Conservation (phyloP, 345 rosid species). For the Cardiospermum halicacabum region DNA sequence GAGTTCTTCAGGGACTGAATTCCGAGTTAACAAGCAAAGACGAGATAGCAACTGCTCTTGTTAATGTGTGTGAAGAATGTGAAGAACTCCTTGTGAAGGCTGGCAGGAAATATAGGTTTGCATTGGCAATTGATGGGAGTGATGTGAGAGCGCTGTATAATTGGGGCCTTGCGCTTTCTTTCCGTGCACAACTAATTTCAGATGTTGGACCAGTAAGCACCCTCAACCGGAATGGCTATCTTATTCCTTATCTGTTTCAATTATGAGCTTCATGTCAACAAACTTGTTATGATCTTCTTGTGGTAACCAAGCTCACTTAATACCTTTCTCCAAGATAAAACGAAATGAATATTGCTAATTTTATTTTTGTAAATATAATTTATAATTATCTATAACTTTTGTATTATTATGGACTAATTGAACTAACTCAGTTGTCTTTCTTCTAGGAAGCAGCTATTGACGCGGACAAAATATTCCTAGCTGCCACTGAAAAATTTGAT, state of each 20-base stretch:
- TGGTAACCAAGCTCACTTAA: neutral
- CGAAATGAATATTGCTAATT: no score
- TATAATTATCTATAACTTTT: neutral
- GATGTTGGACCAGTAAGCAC: conserved; percentile 71
- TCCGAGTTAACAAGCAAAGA: conserved; percentile 27
- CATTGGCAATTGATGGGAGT: conserved; percentile 56
- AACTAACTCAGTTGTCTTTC: neutral
- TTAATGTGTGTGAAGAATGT: conserved; percentile 57
- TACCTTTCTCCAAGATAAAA: neutral
- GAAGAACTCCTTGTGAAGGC: conserved; percentile 67
- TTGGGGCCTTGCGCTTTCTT: conserved; percentile 76
- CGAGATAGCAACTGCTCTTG: conserved; percentile 38
- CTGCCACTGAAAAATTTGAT: conserved; percentile 67
- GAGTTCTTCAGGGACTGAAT: conserved; percentile 25
- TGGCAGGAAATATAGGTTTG: conserved; percentile 58
- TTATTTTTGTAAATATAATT: neutral
- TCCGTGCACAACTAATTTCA: conserved; percentile 68
- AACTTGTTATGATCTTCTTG: conserved; percentile 6
- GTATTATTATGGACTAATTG: neutral
- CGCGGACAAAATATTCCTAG: conserved; percentile 70
- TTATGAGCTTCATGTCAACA: neutral
- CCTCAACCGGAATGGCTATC: neutral
- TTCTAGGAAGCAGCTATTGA: conserved; percentile 65
- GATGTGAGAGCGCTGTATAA: conserved; percentile 63
- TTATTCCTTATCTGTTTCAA: conserved; percentile 5